These are phyloP conservation scores for Thermomyces lanuginosus DNA, from an alignment of 2,329 filamentous ascomycete genomes.

Conservation along the genomic window DNA sequence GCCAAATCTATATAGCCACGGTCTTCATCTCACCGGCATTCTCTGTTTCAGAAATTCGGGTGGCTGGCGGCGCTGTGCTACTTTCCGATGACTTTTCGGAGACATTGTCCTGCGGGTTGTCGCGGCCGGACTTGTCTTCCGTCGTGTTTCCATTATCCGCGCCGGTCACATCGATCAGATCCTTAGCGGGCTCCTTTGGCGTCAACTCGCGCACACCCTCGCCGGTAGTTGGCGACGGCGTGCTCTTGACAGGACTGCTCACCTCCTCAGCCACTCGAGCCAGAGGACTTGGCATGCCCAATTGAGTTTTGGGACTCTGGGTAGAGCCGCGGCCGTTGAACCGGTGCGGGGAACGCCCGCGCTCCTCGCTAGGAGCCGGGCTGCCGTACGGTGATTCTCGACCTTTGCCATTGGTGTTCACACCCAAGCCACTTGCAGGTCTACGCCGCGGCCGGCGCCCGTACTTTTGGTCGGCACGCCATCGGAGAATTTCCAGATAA, in stretches of 20 bases:
- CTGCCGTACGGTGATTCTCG: slow-evolving; percentile 39
- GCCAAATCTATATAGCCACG: slow-evolving; percentile 25
- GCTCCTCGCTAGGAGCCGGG: slow-evolving; percentile 29
- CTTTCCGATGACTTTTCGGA: slow-evolving; percentile 17
- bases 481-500: slow-evolving; percentile 88
- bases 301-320: slow-evolving; percentile 29
- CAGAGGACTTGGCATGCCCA: slow-evolving; percentile 30
- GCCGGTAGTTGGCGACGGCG: slow-evolving; percentile 14
- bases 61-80: slow-evolving; percentile 14
- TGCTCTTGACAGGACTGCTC: slow-evolving; percentile 18
- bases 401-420: slow-evolving; percentile 35
- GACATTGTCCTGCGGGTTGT: slow-evolving; percentile 15
- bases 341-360: slow-evolving; percentile 33
- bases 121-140: no score
- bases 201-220: slow-evolving; percentile 18
- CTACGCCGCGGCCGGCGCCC: slow-evolving; percentile 45
- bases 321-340: slow-evolving; percentile 28
- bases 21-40: slow-evolving; percentile 33
- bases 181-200: slow-evolving; percentile 18
- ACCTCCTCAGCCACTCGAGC: slow-evolving; percentile 32
- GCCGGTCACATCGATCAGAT: slow-evolving; percentile 27
- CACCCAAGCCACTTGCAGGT: slow-evolving; percentile 32
- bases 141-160: slow-evolving; percentile 16
- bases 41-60: slow-evolving; percentile 20
- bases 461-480: slow-evolving; percentile 91